Conservation (phyloP, 108 stramenopile species). For the Schizochytrium sp. region DNA sequence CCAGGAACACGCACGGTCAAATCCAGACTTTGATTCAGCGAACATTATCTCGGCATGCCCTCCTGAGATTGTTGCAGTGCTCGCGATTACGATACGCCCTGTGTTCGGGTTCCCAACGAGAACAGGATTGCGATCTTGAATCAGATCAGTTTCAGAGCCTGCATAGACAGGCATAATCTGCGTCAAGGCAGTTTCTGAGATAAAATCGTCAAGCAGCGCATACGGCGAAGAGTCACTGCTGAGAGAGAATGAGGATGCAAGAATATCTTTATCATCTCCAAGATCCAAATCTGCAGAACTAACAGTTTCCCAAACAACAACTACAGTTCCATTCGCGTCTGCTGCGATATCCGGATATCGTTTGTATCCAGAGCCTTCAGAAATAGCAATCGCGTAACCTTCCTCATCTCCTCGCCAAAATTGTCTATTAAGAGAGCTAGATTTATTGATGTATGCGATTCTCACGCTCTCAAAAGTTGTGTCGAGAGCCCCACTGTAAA, state of each 20-base stretch:
- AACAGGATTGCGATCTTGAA: not conserved
- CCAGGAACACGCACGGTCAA: not conserved
- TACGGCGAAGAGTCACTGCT: not conserved
- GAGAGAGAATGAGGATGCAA: not conserved
- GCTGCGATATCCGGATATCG: not conserved
- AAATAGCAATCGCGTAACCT: not conserved
- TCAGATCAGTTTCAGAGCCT: not conserved
- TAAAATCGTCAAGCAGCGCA: not conserved
- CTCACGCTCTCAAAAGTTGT: not conserved
- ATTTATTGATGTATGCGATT: not conserved
- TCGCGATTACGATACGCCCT: not conserved
- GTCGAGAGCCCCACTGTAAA: not conserved
- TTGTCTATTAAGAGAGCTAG: not conserved
- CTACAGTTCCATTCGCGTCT: not conserved
- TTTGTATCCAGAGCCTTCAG: not conserved
- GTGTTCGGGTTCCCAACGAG: not conserved
- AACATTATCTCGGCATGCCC: constrained; percentile 6
- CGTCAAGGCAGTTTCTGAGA: not conserved
- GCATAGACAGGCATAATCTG: not conserved
- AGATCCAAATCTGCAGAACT: not conserved
- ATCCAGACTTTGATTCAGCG: not conserved
- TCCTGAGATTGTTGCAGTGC: not conserved
- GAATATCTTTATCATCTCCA: not conserved
- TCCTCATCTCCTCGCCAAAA: not conserved
- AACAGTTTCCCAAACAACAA: not conserved